phyloP scores from a whole-genome alignment of 345 rosid species.

The Triadica sebifera region DNA sequence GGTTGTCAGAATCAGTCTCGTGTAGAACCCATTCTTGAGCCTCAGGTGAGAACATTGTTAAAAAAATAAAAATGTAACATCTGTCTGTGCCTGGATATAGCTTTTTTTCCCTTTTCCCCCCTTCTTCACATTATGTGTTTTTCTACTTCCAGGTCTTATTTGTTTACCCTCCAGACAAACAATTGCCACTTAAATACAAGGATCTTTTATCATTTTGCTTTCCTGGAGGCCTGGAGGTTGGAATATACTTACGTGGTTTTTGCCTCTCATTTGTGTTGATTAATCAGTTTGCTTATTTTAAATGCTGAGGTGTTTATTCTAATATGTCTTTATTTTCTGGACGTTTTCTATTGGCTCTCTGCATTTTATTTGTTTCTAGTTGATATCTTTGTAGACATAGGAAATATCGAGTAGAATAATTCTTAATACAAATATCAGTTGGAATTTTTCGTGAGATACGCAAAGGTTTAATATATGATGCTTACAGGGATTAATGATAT shows the following conservation, averaged over 20 bases:
- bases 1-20: slow-evolving; percentile 64
- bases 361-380: background rate
- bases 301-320: background rate
- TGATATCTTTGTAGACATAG: background rate
- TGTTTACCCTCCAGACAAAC: slow-evolving; percentile 88
- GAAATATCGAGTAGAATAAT: background rate
- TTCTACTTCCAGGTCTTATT: slow-evolving; percentile 65
- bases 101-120: background rate
- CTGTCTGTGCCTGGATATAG: background rate
- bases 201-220: slow-evolving; percentile 94
- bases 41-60: slow-evolving; percentile 54
- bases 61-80: background rate
- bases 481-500: background rate
- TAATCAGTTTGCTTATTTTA: background rate
- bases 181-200: slow-evolving; percentile 70
- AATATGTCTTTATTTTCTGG: background rate
- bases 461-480: background rate
- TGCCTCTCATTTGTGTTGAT: background rate
- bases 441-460: background rate
- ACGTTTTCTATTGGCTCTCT: background rate
- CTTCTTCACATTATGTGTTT: slow-evolving; percentile 18
- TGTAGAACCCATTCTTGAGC: slow-evolving; percentile 75
- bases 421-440: background rate
- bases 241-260: slow-evolving; percentile 13
- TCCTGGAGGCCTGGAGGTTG: slow-evolving; percentile 93